Evolutionary conservation across 1,284 basidiomycete genomes (phyloP), one percentile per base, ranked within the genome.

Genomic region (Erythrobasidium hasegawianum): DNA sequence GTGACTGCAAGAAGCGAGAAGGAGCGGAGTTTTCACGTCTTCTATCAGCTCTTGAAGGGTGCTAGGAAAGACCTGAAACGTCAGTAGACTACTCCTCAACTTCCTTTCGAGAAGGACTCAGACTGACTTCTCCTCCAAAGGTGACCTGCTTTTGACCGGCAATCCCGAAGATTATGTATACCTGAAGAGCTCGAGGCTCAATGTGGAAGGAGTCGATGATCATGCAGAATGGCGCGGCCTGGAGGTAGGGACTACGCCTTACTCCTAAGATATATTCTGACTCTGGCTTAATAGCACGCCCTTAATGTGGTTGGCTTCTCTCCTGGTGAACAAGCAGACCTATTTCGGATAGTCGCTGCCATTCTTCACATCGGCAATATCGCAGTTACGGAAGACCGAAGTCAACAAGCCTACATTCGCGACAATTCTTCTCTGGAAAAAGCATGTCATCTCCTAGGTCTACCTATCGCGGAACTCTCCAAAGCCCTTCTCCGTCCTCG

Each of bases 351-450:
- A 52, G 85, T 97, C 11, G 93, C 94, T 0, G 88, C 90, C 5
- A 87, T 98, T 72, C 83, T 98, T 2, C 96, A 98, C 77, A 88
- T 98, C 59, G 96, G 96, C 59, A 97, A 98, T 77, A 90, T 98
- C 72, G 80, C 81, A 22, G 87, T 98, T 66, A 85, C 87, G 0
- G 84, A 88, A 1, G 88, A 89, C 33, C 83, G 90, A 47, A 85
- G 88, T 4, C 90, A 94, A 71, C 92, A 97, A 74, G 95, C 96
- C 0, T 81, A 87, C 58, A 88, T 97, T 81, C 72, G 68, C n/a
- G 72, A 74, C 40, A 71, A 68, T 22, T 53, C 72, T 22, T 60
- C 71, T 16, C 68, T 76, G 2, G 95, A 97, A 77, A 88, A 89
- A 59, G 89, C 89, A 53, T 97, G 94, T 75, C 90, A 97, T 77